Evolutionary conservation across 2,329 filamentous ascomycete genomes (phyloP).

Genomic region (Ophiognomonia clavigignenti-juglandacearum): DNA sequence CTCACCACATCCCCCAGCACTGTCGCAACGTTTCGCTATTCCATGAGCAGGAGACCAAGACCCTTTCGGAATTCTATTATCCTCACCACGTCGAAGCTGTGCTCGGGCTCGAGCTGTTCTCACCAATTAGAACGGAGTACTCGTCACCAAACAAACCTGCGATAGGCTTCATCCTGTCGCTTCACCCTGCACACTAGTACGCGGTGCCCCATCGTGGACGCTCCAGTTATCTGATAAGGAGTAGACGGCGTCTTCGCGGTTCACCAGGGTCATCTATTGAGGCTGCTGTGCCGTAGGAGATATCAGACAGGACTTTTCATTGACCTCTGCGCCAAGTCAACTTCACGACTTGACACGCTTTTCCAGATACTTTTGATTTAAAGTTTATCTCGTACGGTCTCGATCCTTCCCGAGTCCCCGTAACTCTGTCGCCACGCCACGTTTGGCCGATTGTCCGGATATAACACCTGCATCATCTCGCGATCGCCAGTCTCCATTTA

Average conservation of each 20-base stretch:
- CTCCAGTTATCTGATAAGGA: background rate
- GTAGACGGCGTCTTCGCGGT: background rate
- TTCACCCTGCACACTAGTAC: background rate
- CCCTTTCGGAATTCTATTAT: too few relatives aligned
- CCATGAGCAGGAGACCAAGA: too few relatives aligned
- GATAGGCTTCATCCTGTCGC: background rate
- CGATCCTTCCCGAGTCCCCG: too few relatives aligned
- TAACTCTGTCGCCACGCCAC: too few relatives aligned
- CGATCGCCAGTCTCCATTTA: background rate
- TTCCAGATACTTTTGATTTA: background rate
- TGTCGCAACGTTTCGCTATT: too few relatives aligned
- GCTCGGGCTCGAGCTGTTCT: constrained; percentile 2
- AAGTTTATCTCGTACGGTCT: constrained; percentile 1
- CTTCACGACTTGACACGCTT: background rate
- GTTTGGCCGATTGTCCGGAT: constrained; percentile 4
- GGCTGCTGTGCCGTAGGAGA: background rate
- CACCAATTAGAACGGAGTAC: background rate
- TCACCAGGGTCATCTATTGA: background rate
- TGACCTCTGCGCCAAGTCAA: background rate
- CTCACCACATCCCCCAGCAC: too few relatives aligned
- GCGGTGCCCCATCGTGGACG: too few relatives aligned
- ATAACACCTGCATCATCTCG: background rate
- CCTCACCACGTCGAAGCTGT: too few relatives aligned
- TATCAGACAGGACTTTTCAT: background rate
- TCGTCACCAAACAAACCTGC: constrained; percentile 1